Evolutionary conservation across 495 filamentous ascomycete species (phyloP).

Genomic region (Aspergillus ostianus): DNA sequence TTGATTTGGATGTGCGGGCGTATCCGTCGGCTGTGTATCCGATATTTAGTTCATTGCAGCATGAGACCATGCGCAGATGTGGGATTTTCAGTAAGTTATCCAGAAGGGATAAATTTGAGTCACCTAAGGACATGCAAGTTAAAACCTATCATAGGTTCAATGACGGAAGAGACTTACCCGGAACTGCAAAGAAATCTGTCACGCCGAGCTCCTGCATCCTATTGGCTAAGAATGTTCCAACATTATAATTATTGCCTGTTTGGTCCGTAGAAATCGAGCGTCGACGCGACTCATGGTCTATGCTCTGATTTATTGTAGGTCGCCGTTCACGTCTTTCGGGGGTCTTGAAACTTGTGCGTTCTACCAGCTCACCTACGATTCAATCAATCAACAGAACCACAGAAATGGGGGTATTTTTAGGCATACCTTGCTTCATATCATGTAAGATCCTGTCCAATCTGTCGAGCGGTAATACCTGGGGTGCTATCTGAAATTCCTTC

Average conservation of each 20-base stretch:
- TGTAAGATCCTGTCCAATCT: too few relatives aligned
- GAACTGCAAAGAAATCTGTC: conserved; percentile 13
- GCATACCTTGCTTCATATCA: neutral
- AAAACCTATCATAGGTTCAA: neutral
- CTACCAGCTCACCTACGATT: neutral
- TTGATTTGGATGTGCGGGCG: conserved; percentile 55
- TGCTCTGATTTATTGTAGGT: neutral
- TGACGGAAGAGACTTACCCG: conserved; percentile 3
- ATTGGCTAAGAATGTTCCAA: conserved; percentile 7
- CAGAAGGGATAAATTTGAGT: conserved; percentile 67
- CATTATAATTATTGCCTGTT: neutral
- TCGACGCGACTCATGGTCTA: too few relatives aligned
- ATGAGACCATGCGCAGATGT: conserved; percentile 68
- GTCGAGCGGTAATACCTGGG: too few relatives aligned
- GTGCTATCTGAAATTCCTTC: too few relatives aligned
- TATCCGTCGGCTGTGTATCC: conserved; percentile 80
- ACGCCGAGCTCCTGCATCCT: conserved; percentile 13
- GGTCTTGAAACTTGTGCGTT: neutral
- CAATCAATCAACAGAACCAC: neutral
- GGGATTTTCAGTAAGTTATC: conserved; percentile 57
- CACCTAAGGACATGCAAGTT: conserved; percentile 37
- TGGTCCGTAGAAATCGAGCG: too few relatives aligned
- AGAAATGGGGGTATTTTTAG: neutral
- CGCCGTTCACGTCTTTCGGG: neutral
- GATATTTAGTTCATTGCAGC: conserved; percentile 74